Base-by-base conservation (phyloP, 345 rosid species). In the Pistacia vera region DNA sequence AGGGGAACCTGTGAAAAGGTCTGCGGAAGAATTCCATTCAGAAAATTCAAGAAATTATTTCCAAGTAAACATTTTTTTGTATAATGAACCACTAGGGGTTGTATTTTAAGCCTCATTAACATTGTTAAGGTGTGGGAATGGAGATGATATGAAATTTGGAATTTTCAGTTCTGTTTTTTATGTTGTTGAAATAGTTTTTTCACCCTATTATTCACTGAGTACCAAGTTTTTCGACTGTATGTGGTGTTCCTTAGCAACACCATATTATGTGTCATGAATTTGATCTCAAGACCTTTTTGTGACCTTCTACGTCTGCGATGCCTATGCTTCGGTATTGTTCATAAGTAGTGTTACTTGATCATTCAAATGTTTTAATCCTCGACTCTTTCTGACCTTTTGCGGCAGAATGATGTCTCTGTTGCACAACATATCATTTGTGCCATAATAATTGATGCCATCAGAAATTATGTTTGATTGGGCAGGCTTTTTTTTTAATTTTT, bases 31-130 rank as follows among this genome's bases (percentile, higher is more conserved):
- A 49, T 73, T 62, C n/a, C 11, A 16, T 44, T 33, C 16, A 30
- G 18, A 49, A 73, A 11, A 62, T 63, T 48, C 55, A 48, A 60
- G 68, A 10, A 48, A 28, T 64, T 72, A 44, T 59, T 72, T 59
- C 17, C 60, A 35, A 3, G 38, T 44, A 16, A 12, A 17, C 44
- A 1, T 48, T 18, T 28, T 28, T 49, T 73, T 62, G 68, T 62
- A 61, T 61, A 25, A 61, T 61, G 57, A 72, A 30, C 60, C n/a
- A 18, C 30, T 2, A 35, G 2, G 33, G 76, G n/a, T 49, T 73
- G 60, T 73, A 73, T 30, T 72, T 60, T 48, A 61, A 0, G 18
- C 33, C 60, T 62, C 35, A 18, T 54, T 49, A 35, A 49, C 76
- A 73, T 73, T 73, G 13, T 62, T 46, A 62, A 30, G 49, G 46